phyloP scores from a whole-genome alignment of 2,329 filamentous ascomycete species.

The Exophiala phaeomuriformis region DNA sequence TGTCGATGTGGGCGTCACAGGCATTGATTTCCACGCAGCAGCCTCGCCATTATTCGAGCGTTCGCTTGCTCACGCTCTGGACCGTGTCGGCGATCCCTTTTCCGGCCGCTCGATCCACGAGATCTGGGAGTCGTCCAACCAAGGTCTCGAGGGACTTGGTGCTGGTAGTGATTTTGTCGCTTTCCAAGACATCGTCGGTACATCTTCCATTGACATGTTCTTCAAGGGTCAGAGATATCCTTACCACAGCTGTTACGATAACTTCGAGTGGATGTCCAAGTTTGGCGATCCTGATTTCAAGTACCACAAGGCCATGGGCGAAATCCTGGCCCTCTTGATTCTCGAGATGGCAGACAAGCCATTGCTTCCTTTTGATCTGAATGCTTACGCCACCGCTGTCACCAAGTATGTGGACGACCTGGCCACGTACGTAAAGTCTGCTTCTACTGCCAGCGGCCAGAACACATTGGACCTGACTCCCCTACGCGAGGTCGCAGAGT shows the following conservation, averaged over 20 bases:
- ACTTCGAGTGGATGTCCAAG: constrained; percentile 73
- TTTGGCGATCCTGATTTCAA: constrained; percentile 74
- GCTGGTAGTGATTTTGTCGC: constrained; percentile 76
- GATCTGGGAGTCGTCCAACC: constrained; percentile 63
- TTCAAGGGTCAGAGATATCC: constrained; percentile 65
- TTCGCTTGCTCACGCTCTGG: constrained; percentile 64
- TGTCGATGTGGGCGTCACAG: constrained; percentile 73
- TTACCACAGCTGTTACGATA: constrained; percentile 81
- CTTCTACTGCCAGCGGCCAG: constrained; percentile 29
- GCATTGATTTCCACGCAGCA: constrained; percentile 64
- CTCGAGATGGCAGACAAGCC: constrained; percentile 77
- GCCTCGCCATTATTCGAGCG: constrained; percentile 74
- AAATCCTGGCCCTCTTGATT: constrained; percentile 74
- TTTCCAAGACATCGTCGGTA: constrained; percentile 87
- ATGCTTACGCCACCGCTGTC: constrained; percentile 62
- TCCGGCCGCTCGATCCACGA: constrained; percentile 55
- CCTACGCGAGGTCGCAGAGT: constrained; percentile 56
- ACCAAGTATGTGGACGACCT: constrained; percentile 60
- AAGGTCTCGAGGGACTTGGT: constrained; percentile 60
- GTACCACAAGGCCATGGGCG: constrained; percentile 71
- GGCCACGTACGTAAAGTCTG: constrained; percentile 55
- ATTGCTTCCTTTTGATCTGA: constrained; percentile 73
- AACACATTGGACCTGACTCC: constrained; percentile 47
- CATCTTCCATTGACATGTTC: constrained; percentile 75
- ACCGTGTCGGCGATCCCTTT: constrained; percentile 64